Evolutionary conservation across 2,329 filamentous ascomycete species (phyloP), one percentile per base, ranked within the genome.

Genomic region (Plenodomus lindquistii): DNA sequence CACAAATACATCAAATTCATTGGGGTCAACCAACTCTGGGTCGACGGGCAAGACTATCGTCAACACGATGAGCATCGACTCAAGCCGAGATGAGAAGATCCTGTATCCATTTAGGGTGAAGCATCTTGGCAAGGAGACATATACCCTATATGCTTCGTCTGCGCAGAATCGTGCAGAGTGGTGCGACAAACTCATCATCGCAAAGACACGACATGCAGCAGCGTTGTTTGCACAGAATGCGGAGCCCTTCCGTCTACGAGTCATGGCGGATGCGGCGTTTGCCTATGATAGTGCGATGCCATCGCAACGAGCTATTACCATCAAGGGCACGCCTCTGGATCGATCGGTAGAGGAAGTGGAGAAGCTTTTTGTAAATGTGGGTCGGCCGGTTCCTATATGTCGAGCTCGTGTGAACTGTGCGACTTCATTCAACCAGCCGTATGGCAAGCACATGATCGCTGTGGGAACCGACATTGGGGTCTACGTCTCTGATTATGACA

Each of bases 401-500:
- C 83, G 90, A 62, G 88, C 93, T 24, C 81, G 85, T 43, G 92
- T 99, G 57, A 94, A 99, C 68, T 99, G 94, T 70, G 90, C 94
- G 1, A 93, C 93, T 2, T 88, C 90, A 0, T 99, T 99, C 73
- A 86, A 85, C 31, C 82, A 84, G 21, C 88, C 88, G 0, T 88
- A 86, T 66, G 90, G 90, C 21, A 93, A 88, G 70, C 84, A 88
- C 39, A 89, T 97, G 81, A 87, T 96, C 60, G 94, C 93, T 10
- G 88, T 99, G 47, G 94, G 95, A 37, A 99, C 94, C 1, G 94
- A 99, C 67, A 92, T 89, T 71, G 94, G 94, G 24, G 90, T 99
- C 3, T 99, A 85, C 69, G 88, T 96, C 40, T 89, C 93, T 3
- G 91, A 96, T 59, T 86, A 90, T 43, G 85, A 88, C 42, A 93